Conservation (phyloP, 805 yeast species). For the Kockiozyma suomiensis region DNA sequence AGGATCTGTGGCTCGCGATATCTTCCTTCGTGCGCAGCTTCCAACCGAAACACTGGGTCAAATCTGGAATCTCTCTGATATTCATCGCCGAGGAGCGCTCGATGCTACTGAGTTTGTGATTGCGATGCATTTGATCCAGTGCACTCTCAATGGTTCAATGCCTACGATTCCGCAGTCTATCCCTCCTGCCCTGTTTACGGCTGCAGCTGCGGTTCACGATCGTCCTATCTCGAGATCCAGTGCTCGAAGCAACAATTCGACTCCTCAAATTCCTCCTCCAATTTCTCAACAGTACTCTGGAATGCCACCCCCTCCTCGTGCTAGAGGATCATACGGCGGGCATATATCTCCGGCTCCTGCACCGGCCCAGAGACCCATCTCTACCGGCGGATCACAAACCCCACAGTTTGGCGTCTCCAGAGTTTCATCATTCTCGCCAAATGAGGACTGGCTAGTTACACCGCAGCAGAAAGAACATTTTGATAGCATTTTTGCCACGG, state of each 20-base stretch:
- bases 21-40: constrained; percentile 84
- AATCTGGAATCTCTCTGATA: constrained; percentile 88
- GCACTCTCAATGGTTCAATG: constrained; percentile 66
- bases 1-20: constrained; percentile 57
- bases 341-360: constrained; percentile 21
- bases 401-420: constrained; percentile 8
- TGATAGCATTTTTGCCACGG: constrained; percentile 73
- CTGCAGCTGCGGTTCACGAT: constrained; percentile 41
- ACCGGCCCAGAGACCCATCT: constrained; percentile 18
- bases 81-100: constrained; percentile 70
- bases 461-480: constrained; percentile 73
- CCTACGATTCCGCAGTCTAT: constrained; percentile 57
- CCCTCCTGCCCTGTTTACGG: constrained; percentile 45
- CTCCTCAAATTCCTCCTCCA: constrained; percentile 24
- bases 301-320: constrained; percentile 32
- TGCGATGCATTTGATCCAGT: constrained; percentile 95
- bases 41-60: constrained; percentile 77
- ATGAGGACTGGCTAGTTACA: constrained; percentile 67
- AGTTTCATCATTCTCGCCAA: constrained; percentile 34
- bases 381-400: constrained; percentile 14
- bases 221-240: constrained; percentile 24
- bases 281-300: constrained; percentile 26
- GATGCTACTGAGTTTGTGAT: constrained; percentile 75
- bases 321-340: constrained; percentile 23
- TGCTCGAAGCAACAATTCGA: constrained; percentile 2